Conservation (phyloP, 371 early-diverging fungal genomes). For the Mucor piriformis region DNA sequence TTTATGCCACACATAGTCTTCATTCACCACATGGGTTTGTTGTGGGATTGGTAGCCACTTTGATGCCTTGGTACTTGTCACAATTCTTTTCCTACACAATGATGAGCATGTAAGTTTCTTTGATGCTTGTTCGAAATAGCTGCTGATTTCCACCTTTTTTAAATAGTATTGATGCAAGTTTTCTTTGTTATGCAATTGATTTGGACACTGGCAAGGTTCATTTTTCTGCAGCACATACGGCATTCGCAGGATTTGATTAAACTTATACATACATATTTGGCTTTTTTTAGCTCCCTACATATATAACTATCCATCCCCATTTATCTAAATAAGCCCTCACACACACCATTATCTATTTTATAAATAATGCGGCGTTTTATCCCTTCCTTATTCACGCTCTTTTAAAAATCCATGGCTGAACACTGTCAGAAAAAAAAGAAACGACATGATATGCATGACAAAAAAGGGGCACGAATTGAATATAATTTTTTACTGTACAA, state of each 20-base stretch:
- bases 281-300: not conserved
- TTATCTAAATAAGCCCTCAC: not conserved
- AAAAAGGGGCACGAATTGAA: not conserved
- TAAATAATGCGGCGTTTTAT: too few species aligned
- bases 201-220: constrained; percentile 73
- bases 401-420: too few species aligned
- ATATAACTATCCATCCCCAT: not conserved
- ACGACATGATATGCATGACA: not conserved
- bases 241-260: constrained; percentile 32
- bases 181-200: constrained; percentile 82
- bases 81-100: constrained; percentile 72
- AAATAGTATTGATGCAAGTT: constrained; percentile 75
- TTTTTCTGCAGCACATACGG: constrained; percentile 35
- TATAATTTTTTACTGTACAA: constrained; percentile 5
- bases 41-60: constrained; percentile 63
- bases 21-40: constrained; percentile 72
- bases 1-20: constrained; percentile 66
- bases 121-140: too few species aligned
- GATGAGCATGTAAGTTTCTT: constrained; percentile 72
- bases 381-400: too few species aligned
- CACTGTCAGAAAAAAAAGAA: too few species aligned
- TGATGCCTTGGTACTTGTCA: constrained; percentile 71
- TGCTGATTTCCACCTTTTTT: not conserved
- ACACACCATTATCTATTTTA: too few species aligned
- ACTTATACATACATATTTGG: not conserved